Base-by-base conservation (phyloP, 2,329 filamentous ascomycete species). In the Aspergillus sp. region DNA sequence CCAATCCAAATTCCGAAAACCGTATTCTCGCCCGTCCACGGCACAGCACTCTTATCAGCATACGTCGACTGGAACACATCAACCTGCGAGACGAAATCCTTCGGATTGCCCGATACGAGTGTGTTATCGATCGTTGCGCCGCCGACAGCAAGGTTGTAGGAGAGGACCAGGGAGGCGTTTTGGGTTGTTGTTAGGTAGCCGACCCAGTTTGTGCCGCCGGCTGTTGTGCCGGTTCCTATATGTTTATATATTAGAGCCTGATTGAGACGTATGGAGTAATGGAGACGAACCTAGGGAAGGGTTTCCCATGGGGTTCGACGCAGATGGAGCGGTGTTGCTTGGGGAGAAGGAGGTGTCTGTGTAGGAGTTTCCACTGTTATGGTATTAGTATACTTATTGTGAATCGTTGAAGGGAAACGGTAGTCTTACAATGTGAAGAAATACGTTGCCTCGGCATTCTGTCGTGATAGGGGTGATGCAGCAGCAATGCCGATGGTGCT, bases 271-370 rank as follows among this genome's bases (percentile, higher is more conserved):
- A 15, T 35, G 6, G 9, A n/a, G 15, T 41, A 9, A 12, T 30
- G 3, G 2, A 30, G 7, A 27, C 53, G 37, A 25, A 62, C 64
- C 63, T 12, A 67, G 44, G 7, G 68, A 43, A 0, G 82, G 82
- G 56, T 86, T 86, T 0, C 83, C 82, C 52, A 85, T 68, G 0
- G 81, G 80, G 56, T 82, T 80, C 5, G 65, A 62, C 4, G 69
- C 53, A 6, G 71, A 76, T 1, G 83, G 81, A 33, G 80, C 74
- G 0, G 71, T 63, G 19, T 72, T 69, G 9, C 66, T 73, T 38
- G 75, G 66, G 49, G 82, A 66, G 64, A 85, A 86, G 7, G 77
- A 76, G 2, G 78, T 82, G 51, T 76, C 74, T 1, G 78, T 78
- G 64, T 82, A 83, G 2, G 78, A 82, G 57, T 83, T 77, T 38